These are phyloP conservation scores for Cicer yamashitae DNA, from an alignment of 306 rosid genomes.

Conservation along the genomic window DNA sequence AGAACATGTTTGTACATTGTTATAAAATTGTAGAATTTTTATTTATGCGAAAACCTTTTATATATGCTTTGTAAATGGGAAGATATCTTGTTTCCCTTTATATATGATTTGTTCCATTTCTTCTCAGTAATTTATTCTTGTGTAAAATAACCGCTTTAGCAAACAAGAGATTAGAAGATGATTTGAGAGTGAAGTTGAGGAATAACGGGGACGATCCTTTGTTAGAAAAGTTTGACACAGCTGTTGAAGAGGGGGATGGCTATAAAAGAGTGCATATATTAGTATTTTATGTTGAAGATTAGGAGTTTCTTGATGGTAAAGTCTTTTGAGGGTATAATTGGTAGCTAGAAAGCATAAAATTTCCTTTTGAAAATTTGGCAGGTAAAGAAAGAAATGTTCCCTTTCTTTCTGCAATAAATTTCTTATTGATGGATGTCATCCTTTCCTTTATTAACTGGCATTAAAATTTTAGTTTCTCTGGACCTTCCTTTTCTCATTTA, in stretches of 20 bases:
- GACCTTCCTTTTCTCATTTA: conserved; percentile 12
- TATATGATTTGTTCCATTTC: background rate
- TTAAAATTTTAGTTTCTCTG: conserved; percentile 17
- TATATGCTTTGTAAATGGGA: conserved; percentile 6
- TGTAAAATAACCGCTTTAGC: conserved; percentile 15
- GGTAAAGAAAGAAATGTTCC: conserved; percentile 13
- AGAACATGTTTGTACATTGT: conserved; percentile 19
- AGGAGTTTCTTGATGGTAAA: conserved; percentile 32
- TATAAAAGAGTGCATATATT: background rate
- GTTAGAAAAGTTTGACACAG: conserved; percentile 23
- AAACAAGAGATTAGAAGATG: conserved; percentile 24
- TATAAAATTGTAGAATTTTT: conserved; percentile 1
- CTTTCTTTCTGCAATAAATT: conserved; percentile 35
- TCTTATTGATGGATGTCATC: conserved; percentile 25
- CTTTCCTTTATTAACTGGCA: conserved; percentile 27
- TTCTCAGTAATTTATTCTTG: conserved; percentile 15
- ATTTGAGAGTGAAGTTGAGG: conserved; percentile 31
- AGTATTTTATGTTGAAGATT: background rate
- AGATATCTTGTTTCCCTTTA: conserved; percentile 12
- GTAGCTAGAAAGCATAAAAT: conserved; percentile 4
- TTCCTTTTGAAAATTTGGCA: conserved; percentile 32
- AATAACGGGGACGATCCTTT: conserved; percentile 38
- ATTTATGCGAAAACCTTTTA: conserved; percentile 29
- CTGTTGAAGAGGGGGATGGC: conserved; percentile 29
- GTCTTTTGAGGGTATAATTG: conserved; percentile 8